Conservation (phyloP, 495 filamentous ascomycete genomes). For the Penicillium pulvis region DNA sequence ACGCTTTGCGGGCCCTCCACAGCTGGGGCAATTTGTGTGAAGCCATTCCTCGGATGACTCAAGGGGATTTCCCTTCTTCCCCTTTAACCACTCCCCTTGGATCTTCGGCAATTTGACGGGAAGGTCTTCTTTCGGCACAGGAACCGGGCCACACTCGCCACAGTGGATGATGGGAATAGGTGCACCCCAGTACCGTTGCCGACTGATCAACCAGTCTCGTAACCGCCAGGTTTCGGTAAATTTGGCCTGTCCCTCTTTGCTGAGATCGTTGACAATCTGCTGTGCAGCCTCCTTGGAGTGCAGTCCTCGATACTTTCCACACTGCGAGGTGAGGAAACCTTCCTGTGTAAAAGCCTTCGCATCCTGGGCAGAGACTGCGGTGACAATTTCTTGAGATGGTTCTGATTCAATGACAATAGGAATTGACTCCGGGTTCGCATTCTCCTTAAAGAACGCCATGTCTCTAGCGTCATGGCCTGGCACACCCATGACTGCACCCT, state of each 20-base stretch:
- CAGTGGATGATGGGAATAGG: constrained; percentile 92
- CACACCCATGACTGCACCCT: constrained; percentile 89
- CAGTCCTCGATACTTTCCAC: constrained; percentile 52
- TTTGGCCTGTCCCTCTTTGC: constrained; percentile 52
- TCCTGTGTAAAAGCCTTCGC: constrained; percentile 46
- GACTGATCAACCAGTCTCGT: constrained; percentile 84
- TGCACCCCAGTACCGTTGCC: constrained; percentile 88
- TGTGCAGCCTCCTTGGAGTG: constrained; percentile 63
- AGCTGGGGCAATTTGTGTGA: constrained; percentile 74
- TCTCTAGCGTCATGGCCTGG: constrained; percentile 82
- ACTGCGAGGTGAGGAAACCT: constrained; percentile 47
- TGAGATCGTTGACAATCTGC: constrained; percentile 60
- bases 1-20: constrained; percentile 66
- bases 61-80: constrained; percentile 75
- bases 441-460: constrained; percentile 75
- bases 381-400: constrained; percentile 19
- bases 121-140: constrained; percentile 73
- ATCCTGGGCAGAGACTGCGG: constrained; percentile 38
- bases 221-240: constrained; percentile 71
- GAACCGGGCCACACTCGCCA: constrained; percentile 70
- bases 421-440: constrained; percentile 55
- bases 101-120: constrained; percentile 77
- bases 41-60: constrained; percentile 72
- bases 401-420: constrained; percentile 49
- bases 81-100: constrained; percentile 64